A percentile compares a stretch with the other conserved stretches of the same genome.
Evolutionary conservation across 1,139 yeast species (phyloP).

Genomic region (Geotrichum aggregatum): DNA sequence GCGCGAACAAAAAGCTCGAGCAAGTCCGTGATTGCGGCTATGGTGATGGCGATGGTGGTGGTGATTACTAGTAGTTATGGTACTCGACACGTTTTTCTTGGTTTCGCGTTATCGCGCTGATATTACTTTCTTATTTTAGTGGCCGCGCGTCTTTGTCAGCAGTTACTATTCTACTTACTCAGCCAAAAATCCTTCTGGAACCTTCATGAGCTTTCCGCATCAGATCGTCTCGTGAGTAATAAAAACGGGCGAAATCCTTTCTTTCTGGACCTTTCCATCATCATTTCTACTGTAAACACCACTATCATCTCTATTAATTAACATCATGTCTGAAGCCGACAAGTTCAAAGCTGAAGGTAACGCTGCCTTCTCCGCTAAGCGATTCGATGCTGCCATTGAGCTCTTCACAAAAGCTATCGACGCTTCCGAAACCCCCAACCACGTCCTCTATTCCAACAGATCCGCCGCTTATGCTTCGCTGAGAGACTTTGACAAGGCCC

Average conservation of each 20-base stretch:
- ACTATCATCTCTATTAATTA: not conserved
- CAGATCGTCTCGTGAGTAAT: not conserved
- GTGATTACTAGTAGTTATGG: too few species aligned
- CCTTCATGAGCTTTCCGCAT: conserved; percentile 1
- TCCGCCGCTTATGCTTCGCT: conserved; percentile 88
- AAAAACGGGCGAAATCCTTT: not conserved
- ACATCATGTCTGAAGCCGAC: conserved; percentile 30
- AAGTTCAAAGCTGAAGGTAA: conserved; percentile 59
- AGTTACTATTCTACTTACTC: too few species aligned
- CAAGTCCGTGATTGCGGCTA: too few species aligned
- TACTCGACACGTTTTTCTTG: too few species aligned
- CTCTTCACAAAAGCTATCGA: conserved; percentile 82
- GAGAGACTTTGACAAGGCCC: conserved; percentile 67
- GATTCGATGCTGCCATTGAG: conserved; percentile 74
- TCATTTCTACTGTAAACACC: not conserved
- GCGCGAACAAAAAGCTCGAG: too few species aligned
- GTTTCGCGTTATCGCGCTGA: too few species aligned
- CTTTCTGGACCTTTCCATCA: not conserved
- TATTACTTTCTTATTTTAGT: too few species aligned
- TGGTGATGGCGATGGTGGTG: too few species aligned
- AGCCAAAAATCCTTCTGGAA: conserved; percentile 10
- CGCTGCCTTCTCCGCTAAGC: conserved; percentile 84
- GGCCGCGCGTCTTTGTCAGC: too few species aligned
- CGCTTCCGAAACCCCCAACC: conserved; percentile 76
- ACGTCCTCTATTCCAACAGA: conserved; percentile 86